Evolutionary conservation across 2,329 filamentous ascomycete genomes (phyloP), one percentile per base, ranked within the genome.

Genomic region (Pseudocercospora fijiensis): DNA sequence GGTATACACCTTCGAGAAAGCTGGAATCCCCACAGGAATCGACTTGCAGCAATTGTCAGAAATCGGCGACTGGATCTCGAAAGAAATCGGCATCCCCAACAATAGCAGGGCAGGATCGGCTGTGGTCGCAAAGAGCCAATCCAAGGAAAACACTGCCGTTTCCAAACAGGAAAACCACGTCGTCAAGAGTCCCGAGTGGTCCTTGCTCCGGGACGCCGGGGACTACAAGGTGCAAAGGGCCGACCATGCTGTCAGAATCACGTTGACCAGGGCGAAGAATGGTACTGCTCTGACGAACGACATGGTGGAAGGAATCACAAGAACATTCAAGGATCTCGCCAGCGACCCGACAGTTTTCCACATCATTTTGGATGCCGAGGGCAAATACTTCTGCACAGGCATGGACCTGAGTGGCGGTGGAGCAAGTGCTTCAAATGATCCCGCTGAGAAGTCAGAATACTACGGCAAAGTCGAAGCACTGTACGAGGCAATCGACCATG

Each of bases 31-130:
- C 9, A 74, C 72, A 30, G 72, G 72, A 3, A 57, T 73, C 8
- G 68, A 73, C 30, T 53, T 74, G 7, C 30, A 41, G 3, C 62
- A 67, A 27, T 55, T 74, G 4, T 57, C 65, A 3, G 62, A 68
- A 16, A 68, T 65, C 2, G 72, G 72, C 3, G 63, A 63, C 24
- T 74, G 72, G 72, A 73, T 74, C 2, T 68, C 70, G 1, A 10
- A 59, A 9, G 52, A 69, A 41, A 61, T 73, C 2, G 45, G 33
- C 8, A 60, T 65, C 7, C 59, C 64, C 8, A 72, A 73, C 57
- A 62, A 62, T 16, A 73, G 72, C 62, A 68, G 72, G 18, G 72
- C 68, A 11, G 72, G 72, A 9, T 56, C 65, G 9, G 69, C 69
- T 1, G 41, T 71, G 3, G 60, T 64, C 13, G 63, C 64, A 18